Conservation (phyloP, 352 stramenopile genomes). For the Phytophthora hybrid region DNA sequence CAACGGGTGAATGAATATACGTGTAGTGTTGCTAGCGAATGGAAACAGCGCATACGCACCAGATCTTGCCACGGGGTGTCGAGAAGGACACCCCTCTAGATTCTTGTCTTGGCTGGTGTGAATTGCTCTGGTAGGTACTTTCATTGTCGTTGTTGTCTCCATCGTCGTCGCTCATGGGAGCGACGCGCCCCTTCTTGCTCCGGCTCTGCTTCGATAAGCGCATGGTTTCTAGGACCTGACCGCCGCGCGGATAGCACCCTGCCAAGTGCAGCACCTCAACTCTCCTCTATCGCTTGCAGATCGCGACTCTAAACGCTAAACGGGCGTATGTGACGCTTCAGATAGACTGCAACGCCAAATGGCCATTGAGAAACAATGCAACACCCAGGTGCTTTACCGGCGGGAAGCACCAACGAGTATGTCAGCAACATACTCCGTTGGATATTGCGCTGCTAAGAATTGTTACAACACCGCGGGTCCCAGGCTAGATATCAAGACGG, state of each 20-base stretch:
- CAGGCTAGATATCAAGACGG: too few species aligned
- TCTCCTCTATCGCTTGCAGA: background rate
- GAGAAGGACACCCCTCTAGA: slow-evolving; percentile 38
- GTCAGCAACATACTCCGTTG: background rate
- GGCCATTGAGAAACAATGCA: background rate
- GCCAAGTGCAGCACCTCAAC: background rate
- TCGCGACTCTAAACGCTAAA: slow-evolving; percentile 15
- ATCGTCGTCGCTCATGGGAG: slow-evolving; percentile 31
- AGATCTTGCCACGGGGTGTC: slow-evolving; percentile 37
- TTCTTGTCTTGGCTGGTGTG: slow-evolving; percentile 1
- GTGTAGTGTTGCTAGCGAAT: background rate
- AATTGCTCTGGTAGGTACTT: background rate
- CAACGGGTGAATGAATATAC: background rate
- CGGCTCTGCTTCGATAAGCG: slow-evolving; percentile 24
- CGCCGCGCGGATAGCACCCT: background rate
- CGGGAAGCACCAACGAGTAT: background rate
- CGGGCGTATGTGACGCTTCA: slow-evolving; percentile 31
- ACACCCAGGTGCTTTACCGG: background rate
- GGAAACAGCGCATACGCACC: slow-evolving; percentile 20
- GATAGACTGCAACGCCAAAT: background rate
- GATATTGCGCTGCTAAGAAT: background rate
- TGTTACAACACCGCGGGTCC: background rate
- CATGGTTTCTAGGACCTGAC: slow-evolving; percentile 14
- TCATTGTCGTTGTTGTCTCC: slow-evolving; percentile 7
- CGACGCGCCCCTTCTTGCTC: slow-evolving; percentile 30